Evolutionary conservation across 1,139 yeast species (phyloP).

Genomic region (Yamadazyma siamensis): DNA sequence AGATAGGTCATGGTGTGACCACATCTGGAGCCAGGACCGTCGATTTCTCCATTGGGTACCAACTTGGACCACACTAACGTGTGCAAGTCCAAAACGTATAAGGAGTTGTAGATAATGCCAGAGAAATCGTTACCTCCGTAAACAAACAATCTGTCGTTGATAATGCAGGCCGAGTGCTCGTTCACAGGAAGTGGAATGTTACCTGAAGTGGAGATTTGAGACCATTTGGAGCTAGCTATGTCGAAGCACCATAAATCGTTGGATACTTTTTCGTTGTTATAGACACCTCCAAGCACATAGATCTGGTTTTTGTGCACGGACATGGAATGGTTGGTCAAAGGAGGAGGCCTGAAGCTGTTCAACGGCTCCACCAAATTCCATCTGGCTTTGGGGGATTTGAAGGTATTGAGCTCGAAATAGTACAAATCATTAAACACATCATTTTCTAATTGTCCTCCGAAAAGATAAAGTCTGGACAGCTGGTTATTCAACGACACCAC

Average conservation of each 20-base stretch:
- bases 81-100: constrained; percentile 74
- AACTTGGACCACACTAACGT: constrained; percentile 73
- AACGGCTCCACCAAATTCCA: constrained; percentile 75
- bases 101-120: constrained; percentile 66
- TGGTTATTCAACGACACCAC: constrained; percentile 58
- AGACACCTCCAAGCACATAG: constrained; percentile 89
- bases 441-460: constrained; percentile 95
- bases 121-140: constrained; percentile 87
- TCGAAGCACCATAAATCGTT: constrained; percentile 85
- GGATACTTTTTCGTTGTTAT: constrained; percentile 71
- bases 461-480: constrained; percentile 74
- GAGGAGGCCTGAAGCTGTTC: constrained; percentile 68
- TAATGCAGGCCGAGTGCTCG: constrained; percentile 85
- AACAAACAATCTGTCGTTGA: constrained; percentile 75
- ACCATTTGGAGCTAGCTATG: constrained; percentile 68
- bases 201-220: constrained; percentile 49
- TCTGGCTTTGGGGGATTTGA: constrained; percentile 75
- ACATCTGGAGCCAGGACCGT: constrained; percentile 78
- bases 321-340: constrained; percentile 90
- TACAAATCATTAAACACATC: constrained; percentile 81
- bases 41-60: constrained; percentile 32
- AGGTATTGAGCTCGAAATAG: constrained; percentile 84
- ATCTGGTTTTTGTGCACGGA: constrained; percentile 73
- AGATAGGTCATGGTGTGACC: constrained; percentile 89
- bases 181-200: constrained; percentile 81